A percentile compares a stretch with the other conserved stretches of the same genome.
Conservation (phyloP, 208 protist genomes). For the Crithidia sp. region DNA sequence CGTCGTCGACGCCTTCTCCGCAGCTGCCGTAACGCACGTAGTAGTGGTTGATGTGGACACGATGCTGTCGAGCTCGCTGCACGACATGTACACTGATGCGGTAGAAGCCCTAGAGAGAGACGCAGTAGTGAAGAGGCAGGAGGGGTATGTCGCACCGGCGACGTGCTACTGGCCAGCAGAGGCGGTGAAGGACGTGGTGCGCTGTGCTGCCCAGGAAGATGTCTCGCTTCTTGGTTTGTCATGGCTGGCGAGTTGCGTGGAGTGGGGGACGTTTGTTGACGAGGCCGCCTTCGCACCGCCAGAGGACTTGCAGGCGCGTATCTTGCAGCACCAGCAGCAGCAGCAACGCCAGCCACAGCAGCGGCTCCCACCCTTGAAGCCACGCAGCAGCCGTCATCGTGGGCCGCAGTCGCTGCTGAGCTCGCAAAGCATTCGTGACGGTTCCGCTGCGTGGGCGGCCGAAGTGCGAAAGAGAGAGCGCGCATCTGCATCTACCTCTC, state of each 20-base stretch:
- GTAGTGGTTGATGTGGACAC: constrained; percentile 63
- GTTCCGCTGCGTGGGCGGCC: not conserved
- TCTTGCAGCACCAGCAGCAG: constrained; percentile 1
- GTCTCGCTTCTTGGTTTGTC: constrained; percentile 47
- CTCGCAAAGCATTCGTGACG: constrained; percentile 13
- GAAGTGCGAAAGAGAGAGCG: constrained; percentile 4
- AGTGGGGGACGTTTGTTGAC: constrained; percentile 76
- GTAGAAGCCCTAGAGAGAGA: not conserved
- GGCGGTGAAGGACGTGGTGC: constrained; percentile 5
- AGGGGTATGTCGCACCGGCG: not conserved
- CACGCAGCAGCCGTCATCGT: not conserved
- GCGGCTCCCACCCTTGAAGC: not conserved
- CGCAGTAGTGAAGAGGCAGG: not conserved
- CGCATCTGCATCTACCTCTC: not conserved
- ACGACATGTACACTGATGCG: constrained; percentile 17
- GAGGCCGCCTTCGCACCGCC: constrained; percentile 30
- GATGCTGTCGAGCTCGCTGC: constrained; percentile 39
- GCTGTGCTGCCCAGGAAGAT: constrained; percentile 24
- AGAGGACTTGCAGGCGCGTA: constrained; percentile 3
- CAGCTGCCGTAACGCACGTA: constrained; percentile 71
- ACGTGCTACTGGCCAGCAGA: constrained; percentile 30
- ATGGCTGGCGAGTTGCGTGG: constrained; percentile 58
- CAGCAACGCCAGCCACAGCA: constrained; percentile 2
- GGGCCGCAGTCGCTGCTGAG: not conserved
- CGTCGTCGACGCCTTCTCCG: constrained; percentile 39